phyloP scores from a whole-genome alignment of 129 eudicot genomes.

The Arctium minus region DNA sequence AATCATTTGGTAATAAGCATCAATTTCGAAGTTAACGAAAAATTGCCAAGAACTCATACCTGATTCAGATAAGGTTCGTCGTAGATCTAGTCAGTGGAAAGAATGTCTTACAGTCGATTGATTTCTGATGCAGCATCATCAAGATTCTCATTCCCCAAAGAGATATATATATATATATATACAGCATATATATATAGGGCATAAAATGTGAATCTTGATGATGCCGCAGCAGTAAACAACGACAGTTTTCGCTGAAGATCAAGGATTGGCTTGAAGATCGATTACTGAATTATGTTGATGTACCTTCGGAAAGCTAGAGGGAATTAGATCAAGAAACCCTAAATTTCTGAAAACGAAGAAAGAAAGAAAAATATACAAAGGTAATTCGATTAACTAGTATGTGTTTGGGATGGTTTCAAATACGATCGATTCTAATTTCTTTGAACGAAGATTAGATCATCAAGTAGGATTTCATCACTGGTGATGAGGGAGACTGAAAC shows the following conservation, averaged over 20 bases:
- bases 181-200: neutral
- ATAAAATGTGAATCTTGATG: constrained; percentile 30
- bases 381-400: neutral
- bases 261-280: neutral
- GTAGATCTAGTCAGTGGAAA: neutral
- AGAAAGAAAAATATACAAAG: neutral
- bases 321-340: neutral
- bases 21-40: neutral
- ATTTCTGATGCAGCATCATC: constrained; percentile 29
- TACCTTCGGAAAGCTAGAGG: neutral
- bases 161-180: neutral
- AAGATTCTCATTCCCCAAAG: constrained; percentile 21
- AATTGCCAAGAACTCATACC: neutral
- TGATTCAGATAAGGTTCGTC: constrained; percentile 4
- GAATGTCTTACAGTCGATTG: constrained; percentile 6
- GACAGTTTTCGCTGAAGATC: constrained; percentile 3
- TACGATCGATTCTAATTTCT: neutral
- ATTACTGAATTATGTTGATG: neutral
- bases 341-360: neutral
- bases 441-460: neutral
- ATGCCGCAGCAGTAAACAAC: constrained; percentile 27
- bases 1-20: neutral
- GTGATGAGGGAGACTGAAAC: neutral
- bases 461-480: neutral
- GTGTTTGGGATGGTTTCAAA: neutral